Base-by-base conservation (phyloP, 768 basidiomycete genomes). In the Boletus insuetus region DNA sequence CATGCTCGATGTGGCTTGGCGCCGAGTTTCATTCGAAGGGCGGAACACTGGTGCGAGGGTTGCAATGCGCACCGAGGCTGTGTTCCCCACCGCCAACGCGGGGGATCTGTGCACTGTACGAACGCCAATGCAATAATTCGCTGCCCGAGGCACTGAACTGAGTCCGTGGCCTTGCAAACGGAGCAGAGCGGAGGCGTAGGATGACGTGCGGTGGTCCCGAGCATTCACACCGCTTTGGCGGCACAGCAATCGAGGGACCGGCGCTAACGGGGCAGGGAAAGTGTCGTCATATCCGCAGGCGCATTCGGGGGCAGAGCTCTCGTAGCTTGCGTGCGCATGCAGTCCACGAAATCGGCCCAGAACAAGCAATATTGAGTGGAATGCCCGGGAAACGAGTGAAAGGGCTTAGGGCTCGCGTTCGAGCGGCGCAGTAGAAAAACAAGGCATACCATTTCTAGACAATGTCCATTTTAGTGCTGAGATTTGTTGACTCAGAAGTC, bases 381-480 rank as follows among this genome's bases (percentile, higher is more conserved):
- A 48, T 44, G 19, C 8, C 22, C n/a, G 17, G 12, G 34, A 20
- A 43, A 31, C 14, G 13, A 38, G 40, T 16, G 13, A 17, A 24
- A 50, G 11, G 14, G 13, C 34, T 35, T 35, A 35, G 34, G 14
- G 26, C 11, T 51, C 12, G 19, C 7, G 37, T 40, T 14, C 45
- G 40, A 24, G 17, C 8, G 32, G 26, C 53, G 64, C 54, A 52
- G 60, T 58, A 50, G 22, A 41, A 46, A 52, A 39, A 70, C 53
- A 61, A 66, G 55, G 17, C 55, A 59, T 57, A 57, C 67, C 56
- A 58, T 66, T 64, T 65, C 31, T 6, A 58, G 67, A 58, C 45
- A 45, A 43, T 0, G 16, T 13, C 53, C 44, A 20, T 42, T 57
- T 61, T 58, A 8, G 58, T 49, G 26, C 40, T 22, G 39, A 43